phyloP scores from a whole-genome alignment of 768 basidiomycete species.

The Suillus sp. region DNA sequence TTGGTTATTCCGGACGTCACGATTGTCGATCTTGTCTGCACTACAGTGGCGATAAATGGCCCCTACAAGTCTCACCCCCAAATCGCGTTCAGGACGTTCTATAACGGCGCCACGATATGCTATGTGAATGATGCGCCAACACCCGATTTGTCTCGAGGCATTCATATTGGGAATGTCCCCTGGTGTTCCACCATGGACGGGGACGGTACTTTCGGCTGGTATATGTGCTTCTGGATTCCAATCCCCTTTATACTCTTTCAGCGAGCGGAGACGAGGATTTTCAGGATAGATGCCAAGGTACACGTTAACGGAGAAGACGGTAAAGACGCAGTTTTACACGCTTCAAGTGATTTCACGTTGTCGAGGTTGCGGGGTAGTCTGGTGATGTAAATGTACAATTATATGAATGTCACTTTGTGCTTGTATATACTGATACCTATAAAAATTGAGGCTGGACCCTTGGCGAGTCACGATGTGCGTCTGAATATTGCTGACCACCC shows the following conservation, averaged over 20 bases:
- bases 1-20: slow-evolving; percentile 16
- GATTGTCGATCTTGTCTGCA: slow-evolving; percentile 25
- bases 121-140: neutral
- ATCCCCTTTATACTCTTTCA: slow-evolving; percentile 49
- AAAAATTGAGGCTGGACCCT: neutral
- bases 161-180: slow-evolving; percentile 23
- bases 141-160: slow-evolving; percentile 9
- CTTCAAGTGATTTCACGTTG: slow-evolving; percentile 40
- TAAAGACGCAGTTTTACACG: slow-evolving; percentile 17
- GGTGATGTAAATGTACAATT: neutral
- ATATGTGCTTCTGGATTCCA: slow-evolving; percentile 34
- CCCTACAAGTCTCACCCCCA: neutral
- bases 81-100: neutral
- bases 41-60: slow-evolving; percentile 1
- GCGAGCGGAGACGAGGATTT: slow-evolving; percentile 47
- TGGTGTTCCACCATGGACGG: slow-evolving; percentile 14
- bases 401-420: neutral
- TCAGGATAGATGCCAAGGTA: slow-evolving; percentile 41
- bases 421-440: neutral
- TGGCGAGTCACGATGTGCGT: neutral
- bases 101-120: slow-evolving; percentile 9
- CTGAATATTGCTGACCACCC: neutral
- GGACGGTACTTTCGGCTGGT: slow-evolving; percentile 29
- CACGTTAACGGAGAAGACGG: slow-evolving; percentile 32
- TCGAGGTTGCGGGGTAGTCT: slow-evolving; percentile 40